A percentile compares a stretch with the other conserved stretches of the same genome.
Evolutionary conservation across 176 grass and related monocot species (phyloP).

Genomic region (Musa itinerans): DNA sequence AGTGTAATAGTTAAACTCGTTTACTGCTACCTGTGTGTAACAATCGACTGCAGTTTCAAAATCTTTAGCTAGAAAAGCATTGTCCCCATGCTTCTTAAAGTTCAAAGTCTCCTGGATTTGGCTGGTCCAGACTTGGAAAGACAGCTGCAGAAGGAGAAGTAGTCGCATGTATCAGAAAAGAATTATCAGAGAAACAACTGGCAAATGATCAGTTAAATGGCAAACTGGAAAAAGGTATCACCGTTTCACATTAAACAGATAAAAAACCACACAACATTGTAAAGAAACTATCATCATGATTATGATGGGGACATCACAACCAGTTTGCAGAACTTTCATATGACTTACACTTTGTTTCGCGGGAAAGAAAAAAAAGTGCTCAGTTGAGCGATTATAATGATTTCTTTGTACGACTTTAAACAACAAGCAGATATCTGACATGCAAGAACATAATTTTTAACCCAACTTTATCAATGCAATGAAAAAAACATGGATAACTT

Average conservation of each 20-base stretch:
- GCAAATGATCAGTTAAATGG: neutral
- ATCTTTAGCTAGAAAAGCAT: slow-evolving; percentile 58
- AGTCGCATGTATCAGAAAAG: neutral
- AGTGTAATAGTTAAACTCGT: neutral
- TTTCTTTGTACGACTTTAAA: neutral
- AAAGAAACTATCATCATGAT: neutral
- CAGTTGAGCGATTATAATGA: neutral
- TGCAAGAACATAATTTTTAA: neutral
- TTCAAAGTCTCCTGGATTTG: slow-evolving; percentile 63
- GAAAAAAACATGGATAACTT: neutral
- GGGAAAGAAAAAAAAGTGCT: neutral
- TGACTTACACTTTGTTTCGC: too few relatives aligned
- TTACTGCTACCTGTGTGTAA: slow-evolving; percentile 41
- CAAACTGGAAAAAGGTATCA: neutral
- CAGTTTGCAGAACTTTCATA: neutral
- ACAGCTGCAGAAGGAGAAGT: slow-evolving; percentile 35
- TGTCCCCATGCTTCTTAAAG: slow-evolving; percentile 50
- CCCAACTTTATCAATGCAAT: neutral
- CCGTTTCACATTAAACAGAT: neutral
- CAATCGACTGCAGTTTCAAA: slow-evolving; percentile 44
- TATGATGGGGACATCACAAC: neutral
- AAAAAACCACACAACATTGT: neutral
- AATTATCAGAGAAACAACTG: neutral
- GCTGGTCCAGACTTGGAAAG: slow-evolving; percentile 69
- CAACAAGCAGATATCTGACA: neutral